phyloP scores from a whole-genome alignment of 768 basidiomycete genomes.

The Termitomyces sp. region DNA sequence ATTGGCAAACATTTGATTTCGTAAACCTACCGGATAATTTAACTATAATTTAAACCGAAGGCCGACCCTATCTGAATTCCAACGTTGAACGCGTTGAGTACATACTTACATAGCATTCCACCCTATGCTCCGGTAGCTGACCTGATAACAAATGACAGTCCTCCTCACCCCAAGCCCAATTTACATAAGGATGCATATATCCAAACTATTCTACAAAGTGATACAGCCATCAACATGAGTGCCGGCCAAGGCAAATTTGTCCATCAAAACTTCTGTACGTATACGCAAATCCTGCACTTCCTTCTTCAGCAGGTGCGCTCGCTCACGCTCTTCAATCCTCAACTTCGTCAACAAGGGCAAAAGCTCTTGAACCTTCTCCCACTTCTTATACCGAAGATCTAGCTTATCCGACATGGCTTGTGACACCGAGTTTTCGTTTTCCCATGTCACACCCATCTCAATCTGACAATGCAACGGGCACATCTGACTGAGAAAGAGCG shows the following conservation, averaged over 20 bases:
- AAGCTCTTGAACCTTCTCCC: conserved; percentile 39
- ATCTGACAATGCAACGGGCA: conserved; percentile 41
- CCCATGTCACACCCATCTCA: conserved; percentile 50
- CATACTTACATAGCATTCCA: no score
- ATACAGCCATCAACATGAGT: conserved; percentile 8
- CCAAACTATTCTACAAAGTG: neutral
- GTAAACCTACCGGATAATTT: neutral
- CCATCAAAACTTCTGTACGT: conserved; percentile 41
- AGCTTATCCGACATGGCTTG: conserved; percentile 13
- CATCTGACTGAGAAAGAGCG: conserved; percentile 52
- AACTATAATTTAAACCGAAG: no score
- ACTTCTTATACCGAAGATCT: conserved; percentile 24
- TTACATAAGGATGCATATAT: neutral
- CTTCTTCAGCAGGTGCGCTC: conserved; percentile 30
- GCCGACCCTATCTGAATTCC: no score
- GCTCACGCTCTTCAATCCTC: conserved; percentile 34
- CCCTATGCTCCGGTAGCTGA: neutral
- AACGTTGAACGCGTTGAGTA: no score
- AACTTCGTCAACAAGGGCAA: conserved; percentile 48
- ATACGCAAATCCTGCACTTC: conserved; percentile 51
- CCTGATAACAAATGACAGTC: no score
- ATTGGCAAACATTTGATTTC: conserved; percentile 8
- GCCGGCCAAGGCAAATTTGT: conserved; percentile 12
- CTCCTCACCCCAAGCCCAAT: no score
- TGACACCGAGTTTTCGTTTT: conserved; percentile 20